phyloP scores from a whole-genome alignment of 495 filamentous ascomycete species.

The Niebla homalea region DNA sequence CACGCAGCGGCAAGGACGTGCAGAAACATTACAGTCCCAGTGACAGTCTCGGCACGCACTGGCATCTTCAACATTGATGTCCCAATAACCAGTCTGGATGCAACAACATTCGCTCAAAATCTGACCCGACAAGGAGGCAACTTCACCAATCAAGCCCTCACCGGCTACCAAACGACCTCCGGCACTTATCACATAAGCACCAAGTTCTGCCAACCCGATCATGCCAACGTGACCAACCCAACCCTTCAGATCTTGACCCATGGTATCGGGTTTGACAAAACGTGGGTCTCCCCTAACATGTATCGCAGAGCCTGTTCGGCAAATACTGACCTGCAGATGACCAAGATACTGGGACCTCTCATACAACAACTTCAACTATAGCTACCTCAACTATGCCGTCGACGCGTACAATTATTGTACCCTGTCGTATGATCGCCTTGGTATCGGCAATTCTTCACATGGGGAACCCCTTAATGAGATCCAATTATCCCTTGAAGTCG shows the following conservation, averaged over 20 bases:
- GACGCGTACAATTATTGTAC: slow-evolving; percentile 39
- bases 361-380: slow-evolving; percentile 41
- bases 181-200: slow-evolving; percentile 25
- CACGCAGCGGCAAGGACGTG: slow-evolving; percentile 23
- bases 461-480: slow-evolving; percentile 41
- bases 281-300: slow-evolving; percentile 15
- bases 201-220: slow-evolving; percentile 23
- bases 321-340: slow-evolving; percentile 6
- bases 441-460: slow-evolving; percentile 40
- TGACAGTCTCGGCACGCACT: slow-evolving; percentile 24
- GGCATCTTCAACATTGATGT: slow-evolving; percentile 25
- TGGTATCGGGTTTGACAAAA: slow-evolving; percentile 46
- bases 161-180: slow-evolving; percentile 19
- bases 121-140: slow-evolving; percentile 25
- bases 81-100: slow-evolving; percentile 26
- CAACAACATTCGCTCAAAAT: slow-evolving; percentile 25
- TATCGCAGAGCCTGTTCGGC: too few relatives aligned
- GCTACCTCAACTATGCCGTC: slow-evolving; percentile 41
- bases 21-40: slow-evolving; percentile 25
- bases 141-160: slow-evolving; percentile 17
- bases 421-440: slow-evolving; percentile 44
- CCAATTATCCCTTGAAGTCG: slow-evolving; percentile 38
- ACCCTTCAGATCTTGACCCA: slow-evolving; percentile 47
- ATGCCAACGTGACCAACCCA: slow-evolving; percentile 21
- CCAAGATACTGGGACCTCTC: slow-evolving; percentile 45